Base-by-base conservation (phyloP, 352 stramenopile species). In the Pythium diclinum region DNA sequence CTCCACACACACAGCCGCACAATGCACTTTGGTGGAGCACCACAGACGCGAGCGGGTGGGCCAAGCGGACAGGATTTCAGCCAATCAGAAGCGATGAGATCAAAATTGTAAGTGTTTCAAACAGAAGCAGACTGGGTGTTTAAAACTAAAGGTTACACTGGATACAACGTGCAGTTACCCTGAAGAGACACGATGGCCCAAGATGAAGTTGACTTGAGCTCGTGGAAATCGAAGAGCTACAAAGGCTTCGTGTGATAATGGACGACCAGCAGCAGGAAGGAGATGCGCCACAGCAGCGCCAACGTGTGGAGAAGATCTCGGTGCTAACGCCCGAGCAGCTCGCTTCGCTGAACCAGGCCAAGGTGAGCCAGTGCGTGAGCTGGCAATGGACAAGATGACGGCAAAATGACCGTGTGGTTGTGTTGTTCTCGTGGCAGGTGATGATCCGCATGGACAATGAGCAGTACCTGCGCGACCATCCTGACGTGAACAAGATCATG, bases 401-500 rank as follows among this genome's bases (percentile, higher is more conserved):
- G 21, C 19, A 4, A 1, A 19, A 8, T 14, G 36, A 19, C 19
- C 5, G 11, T 14, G 8, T 36, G 21, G 48, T 13, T 36, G 3
- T 19, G 10, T 61, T 40, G 21, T 47, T 46, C 16, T 34, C n/a
- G n/a, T n/a, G n/a, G 19, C 59, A 87, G 83, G 78, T 89, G 34
- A 88, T 80, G 71, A 91, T 91, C 53, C 77, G 83, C 54, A 85
- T 92, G 73, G 78, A 91, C 65, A 92, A 88, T 53, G 80, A 91
- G 66, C 79, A 88, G 56, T 89, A 89, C 59, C 65, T 89, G 68
- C 72, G 83, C 46, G 78, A 88, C 49, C 80, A 89, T 34, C 77
- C 76, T 13, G 81, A 88, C 55, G 76, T 82, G 30, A 69, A 68
- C 59, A 85, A 83, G 51, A 67, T 85, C 60, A 87, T 82, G 68